These are phyloP conservation scores for Dillenia suffruticosa DNA, from an alignment of 164 flowering plant genomes.

Conservation along the genomic window DNA sequence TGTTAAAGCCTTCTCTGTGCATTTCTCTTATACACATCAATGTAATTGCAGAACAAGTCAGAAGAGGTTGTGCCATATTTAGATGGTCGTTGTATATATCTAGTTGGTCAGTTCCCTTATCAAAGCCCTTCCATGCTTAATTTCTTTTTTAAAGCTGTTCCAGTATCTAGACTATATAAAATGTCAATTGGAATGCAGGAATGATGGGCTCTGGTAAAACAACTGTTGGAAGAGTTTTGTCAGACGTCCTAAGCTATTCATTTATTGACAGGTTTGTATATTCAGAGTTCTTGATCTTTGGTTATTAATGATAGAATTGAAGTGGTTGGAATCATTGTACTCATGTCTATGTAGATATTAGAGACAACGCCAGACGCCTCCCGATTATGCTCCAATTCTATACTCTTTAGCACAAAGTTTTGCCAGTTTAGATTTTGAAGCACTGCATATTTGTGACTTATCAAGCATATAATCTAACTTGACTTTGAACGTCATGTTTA, in stretches of 20 bases:
- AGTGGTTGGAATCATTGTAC: too few species aligned
- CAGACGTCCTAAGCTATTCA: constrained; percentile 74
- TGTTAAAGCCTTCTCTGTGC: neutral
- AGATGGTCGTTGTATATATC: constrained; percentile 80
- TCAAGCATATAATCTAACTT: too few species aligned
- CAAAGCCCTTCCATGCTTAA: constrained; percentile 1
- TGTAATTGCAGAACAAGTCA: constrained; percentile 66
- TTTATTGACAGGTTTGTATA: constrained; percentile 78
- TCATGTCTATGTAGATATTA: too few species aligned
- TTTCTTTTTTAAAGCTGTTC: neutral
- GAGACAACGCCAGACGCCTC: too few species aligned
- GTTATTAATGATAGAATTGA: too few species aligned
- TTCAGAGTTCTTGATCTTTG: neutral
- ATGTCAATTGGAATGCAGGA: constrained; percentile 41
- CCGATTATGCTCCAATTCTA: too few species aligned
- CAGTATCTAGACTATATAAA: constrained; percentile 1
- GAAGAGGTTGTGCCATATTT: constrained; percentile 61
- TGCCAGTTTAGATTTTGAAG: too few species aligned
- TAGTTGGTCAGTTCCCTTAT: constrained; percentile 72
- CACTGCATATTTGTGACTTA: too few species aligned
- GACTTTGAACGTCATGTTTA: too few species aligned
- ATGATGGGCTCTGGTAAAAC: constrained; percentile 99
- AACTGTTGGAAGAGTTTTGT: constrained; percentile 79
- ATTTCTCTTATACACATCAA: constrained; percentile 14
- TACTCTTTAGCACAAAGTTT: too few species aligned